phyloP scores from a whole-genome alignment of 2,329 filamentous ascomycete species.

The Ceratocystiopsis minuta region DNA sequence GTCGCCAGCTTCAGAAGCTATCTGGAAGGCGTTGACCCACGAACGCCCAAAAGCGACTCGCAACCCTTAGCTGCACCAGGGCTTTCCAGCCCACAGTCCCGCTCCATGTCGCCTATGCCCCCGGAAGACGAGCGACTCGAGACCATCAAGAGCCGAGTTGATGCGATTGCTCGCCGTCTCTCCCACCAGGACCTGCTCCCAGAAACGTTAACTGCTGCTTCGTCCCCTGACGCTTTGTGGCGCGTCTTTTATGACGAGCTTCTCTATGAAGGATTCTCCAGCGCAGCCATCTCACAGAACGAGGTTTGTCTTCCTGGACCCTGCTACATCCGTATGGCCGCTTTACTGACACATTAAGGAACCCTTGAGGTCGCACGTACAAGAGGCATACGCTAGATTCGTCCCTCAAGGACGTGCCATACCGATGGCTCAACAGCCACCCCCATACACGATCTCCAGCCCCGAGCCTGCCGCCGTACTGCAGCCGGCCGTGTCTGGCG shows the following conservation, averaged over 20 bases:
- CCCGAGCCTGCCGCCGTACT: conserved; percentile 16
- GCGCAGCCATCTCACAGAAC: conserved; percentile 34
- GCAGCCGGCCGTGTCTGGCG: conserved; percentile 8
- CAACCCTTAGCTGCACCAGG: background rate
- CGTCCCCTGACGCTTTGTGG: conserved; percentile 33
- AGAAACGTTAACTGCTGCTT: background rate
- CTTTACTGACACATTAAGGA: conserved; percentile 22
- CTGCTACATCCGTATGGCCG: background rate
- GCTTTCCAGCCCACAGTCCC: conserved; percentile 20
- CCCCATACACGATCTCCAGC: conserved; percentile 25
- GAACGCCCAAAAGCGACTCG: too few species aligned
- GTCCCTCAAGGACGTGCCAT: too few species aligned
- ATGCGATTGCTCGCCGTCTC: conserved; percentile 34
- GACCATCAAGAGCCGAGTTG: conserved; percentile 40
- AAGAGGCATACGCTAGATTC: too few species aligned
- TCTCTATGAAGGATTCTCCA: conserved; percentile 38
- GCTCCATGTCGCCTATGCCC: conserved; percentile 8
- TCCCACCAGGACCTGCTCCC: conserved; percentile 20
- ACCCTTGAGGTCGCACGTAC: conserved; percentile 41
- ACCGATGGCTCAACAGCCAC: background rate
- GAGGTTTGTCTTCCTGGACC: conserved; percentile 25
- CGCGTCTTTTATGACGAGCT: conserved; percentile 39
- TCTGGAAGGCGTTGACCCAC: too few species aligned
- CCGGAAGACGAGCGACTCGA: conserved; percentile 27
- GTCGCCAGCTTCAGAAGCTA: conserved; percentile 35